Base-by-base conservation (phyloP, 228 moss, liverwort and hornwort genomes). In the Sphagnum magellanicum region DNA sequence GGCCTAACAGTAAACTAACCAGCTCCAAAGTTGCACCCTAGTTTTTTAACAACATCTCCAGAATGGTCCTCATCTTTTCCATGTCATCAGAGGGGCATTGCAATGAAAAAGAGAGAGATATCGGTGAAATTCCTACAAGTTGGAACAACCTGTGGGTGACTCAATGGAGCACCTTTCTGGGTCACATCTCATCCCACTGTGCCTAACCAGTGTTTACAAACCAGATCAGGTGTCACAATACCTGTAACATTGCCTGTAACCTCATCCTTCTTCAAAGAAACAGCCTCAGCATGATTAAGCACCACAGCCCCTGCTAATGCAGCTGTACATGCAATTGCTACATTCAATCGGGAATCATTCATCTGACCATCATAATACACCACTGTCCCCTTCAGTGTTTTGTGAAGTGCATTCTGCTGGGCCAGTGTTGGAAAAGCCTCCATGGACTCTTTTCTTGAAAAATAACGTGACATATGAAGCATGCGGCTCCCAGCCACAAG, bases 291-390 rank as follows among this genome's bases (percentile, higher is more conserved):
- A 75, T 98, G 94, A 73, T 98, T 98, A 63, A 98, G 81, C 16
- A 93, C 81, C 4, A 87, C 89, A 16, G 94, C 94, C 62, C 98
- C 98, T 7, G 90, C 93, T 48, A 98, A 74, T 0, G 98, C 84
- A 3, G 93, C 94, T 6, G 98, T 92, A 81, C 89, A 92, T 48
- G 90, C 98, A 78, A 98, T 84, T 5, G 91, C 87, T 13, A 98
- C 75, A 60, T 98, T 98, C 51, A 93, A 79, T 4, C 98, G 91
- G 47, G 98, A 92, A 73, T 98, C 98, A 65, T 98, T 94, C 98
- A 98, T 98, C 78, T 98, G 98, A 13, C 98, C 98, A 74, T 98
- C 98, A 67, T 98, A 98, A 58, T 98, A 98, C 12, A 98, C 98
- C 14, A 98, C 75, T 4, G 98, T 94, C 62, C 98, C 98, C 79